Evolutionary conservation across 1,284 basidiomycete genomes (phyloP), one percentile per base, ranked within the genome.

Genomic region (Fistulina hepatica): DNA sequence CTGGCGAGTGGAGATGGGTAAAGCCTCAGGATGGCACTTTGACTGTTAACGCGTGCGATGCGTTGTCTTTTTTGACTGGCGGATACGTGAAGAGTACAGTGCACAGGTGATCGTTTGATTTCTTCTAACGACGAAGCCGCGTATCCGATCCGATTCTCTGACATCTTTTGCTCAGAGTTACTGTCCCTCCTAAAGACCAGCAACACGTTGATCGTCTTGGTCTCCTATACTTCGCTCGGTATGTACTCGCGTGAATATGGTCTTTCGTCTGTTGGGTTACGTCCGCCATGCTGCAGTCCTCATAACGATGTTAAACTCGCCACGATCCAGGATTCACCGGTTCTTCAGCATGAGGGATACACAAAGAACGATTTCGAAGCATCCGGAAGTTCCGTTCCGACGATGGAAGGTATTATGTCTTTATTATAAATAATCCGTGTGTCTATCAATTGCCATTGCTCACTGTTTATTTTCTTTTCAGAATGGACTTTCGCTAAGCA

Each of bases 21-120:
- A 65, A 65, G 52, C 64, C 65, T 7, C 63, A 63, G 50, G 64
- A 67, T 40, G 63, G 58, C 27, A 66, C 64, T 17, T 47, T 66
- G 31, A 65, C 71, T 16, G 69, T 71, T 13, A 73, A 73, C 52
- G 63, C 67, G 4, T 69, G 70, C 43, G 71, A 73, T 45, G 67
- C 67, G 4, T 52, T 71, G 17, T 56, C 59, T 22, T 67, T 73
- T 53, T 49, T 73, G 23, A 71, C 70, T 4, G 70, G 60, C n/a
- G 64, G 61, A 4, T 72, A 69, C 47, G 63, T 72, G 42, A 67
- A 63, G 54, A 67, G 64, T 46, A 71, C 70, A 5, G 56, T 74
- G n/a, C 71, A 74, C 47, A 56, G 65, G 56, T 60, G 52, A 37
- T 19, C 46, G 6, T 1, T 11, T 7, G 15, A 1, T 16, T 4